These are phyloP conservation scores for Aspergillus felis DNA, from an alignment of 2,329 filamentous ascomycete species.

Conservation along the genomic window DNA sequence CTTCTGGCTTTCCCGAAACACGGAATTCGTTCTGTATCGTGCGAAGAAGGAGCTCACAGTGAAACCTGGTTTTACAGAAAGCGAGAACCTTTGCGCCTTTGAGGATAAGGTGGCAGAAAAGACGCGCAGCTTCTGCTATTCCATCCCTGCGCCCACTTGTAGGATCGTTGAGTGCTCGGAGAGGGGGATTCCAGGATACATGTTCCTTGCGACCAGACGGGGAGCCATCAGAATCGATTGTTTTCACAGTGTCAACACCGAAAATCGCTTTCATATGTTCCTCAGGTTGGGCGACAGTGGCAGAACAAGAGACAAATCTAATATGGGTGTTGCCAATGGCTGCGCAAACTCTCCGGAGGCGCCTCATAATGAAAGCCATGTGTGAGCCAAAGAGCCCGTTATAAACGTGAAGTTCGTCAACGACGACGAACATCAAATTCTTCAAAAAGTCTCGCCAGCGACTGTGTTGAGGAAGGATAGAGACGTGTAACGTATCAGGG, in stretches of 20 bases:
- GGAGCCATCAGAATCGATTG: constrained; percentile 89
- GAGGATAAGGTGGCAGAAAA: constrained; percentile 86
- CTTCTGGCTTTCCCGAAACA: constrained; percentile 68
- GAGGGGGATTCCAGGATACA: constrained; percentile 95
- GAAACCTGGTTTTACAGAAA: constrained; percentile 81
- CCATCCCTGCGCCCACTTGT: constrained; percentile 80
- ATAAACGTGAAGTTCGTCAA: constrained; percentile 91
- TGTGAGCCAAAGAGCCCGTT: constrained; percentile 93
- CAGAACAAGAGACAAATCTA: constrained; percentile 92
- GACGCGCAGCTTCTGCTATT: constrained; percentile 76
- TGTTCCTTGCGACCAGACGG: constrained; percentile 93
- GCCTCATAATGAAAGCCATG: constrained; percentile 89
- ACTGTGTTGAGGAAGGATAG: constrained; percentile 87
- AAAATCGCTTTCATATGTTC: constrained; percentile 95
- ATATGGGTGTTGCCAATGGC: constrained; percentile 81
- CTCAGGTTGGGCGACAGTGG: constrained; percentile 88
- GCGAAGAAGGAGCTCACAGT: constrained; percentile 79
- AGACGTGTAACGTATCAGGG: constrained; percentile 95
- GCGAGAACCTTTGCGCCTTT: constrained; percentile 88
- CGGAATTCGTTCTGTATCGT: constrained; percentile 76
- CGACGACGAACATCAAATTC: constrained; percentile 85
- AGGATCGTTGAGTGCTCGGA: constrained; percentile 81
- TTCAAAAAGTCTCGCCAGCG: constrained; percentile 84
- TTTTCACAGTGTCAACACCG: constrained; percentile 71
- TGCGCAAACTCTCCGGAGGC: constrained; percentile 80